Conservation (phyloP, 768 basidiomycete species). For the Gelatoporia subvermispora region DNA sequence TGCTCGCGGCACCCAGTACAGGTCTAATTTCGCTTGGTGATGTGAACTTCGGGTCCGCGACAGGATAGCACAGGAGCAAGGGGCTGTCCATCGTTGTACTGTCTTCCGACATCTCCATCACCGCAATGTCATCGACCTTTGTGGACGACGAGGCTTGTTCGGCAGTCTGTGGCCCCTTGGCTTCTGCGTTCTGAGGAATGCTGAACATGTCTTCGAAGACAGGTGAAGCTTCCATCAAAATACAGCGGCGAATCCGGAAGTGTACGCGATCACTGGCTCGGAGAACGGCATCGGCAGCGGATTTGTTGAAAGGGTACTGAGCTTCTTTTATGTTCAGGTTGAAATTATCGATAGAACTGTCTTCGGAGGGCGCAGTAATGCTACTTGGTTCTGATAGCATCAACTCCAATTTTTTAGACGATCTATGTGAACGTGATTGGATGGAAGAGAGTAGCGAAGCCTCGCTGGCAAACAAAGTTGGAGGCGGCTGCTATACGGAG, state of each 20-base stretch:
- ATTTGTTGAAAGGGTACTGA: constrained; percentile 7
- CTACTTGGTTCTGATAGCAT: not conserved
- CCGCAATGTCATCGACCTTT: not conserved
- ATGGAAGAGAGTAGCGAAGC: not conserved
- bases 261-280: constrained; percentile 13
- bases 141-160: no score
- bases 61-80: constrained; percentile 28
- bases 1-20: constrained; percentile 21
- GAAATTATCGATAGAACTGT: not conserved
- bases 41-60: constrained; percentile 18
- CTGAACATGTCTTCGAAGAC: constrained; percentile 14
- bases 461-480: not conserved
- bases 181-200: constrained; percentile 1
- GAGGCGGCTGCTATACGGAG: no score
- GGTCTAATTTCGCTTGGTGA: not conserved
- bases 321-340: not conserved
- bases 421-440: not conserved
- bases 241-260: constrained; percentile 9
- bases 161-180: no score
- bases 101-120: constrained; percentile 1
- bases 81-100: constrained; percentile 9
- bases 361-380: not conserved
- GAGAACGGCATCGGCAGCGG: constrained; percentile 9
- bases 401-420: not conserved
- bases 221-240: constrained; percentile 11